phyloP scores from a whole-genome alignment of 1,284 basidiomycete species.

The Rhizoctonia solani region DNA sequence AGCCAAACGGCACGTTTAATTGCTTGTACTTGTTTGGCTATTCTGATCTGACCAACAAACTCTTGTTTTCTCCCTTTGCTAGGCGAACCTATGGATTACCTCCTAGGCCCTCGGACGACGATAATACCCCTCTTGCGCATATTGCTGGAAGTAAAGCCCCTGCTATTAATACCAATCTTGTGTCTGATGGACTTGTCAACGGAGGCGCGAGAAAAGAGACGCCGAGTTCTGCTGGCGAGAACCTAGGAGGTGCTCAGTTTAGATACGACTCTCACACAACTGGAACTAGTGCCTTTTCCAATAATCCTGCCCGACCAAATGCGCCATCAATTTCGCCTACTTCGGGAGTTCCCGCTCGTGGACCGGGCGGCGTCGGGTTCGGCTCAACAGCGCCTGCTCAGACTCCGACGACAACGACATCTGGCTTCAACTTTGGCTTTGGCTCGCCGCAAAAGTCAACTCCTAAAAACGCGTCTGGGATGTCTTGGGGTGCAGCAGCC shows the following conservation, averaged over 20 bases:
- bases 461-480: not conserved
- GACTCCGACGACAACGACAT: not conserved
- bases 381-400: not conserved
- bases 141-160: not conserved
- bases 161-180: not conserved
- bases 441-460: not conserved
- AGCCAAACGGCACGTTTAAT: not conserved
- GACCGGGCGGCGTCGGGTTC: not conserved
- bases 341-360: constrained; percentile 10
- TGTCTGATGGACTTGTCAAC: not conserved
- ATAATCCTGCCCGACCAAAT: not conserved
- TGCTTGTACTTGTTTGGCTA: not conserved
- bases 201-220: not conserved
- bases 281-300: not conserved
- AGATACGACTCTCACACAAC: not conserved
- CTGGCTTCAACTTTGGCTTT: constrained; percentile 6
- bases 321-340: not conserved
- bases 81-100: not conserved
- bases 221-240: not conserved
- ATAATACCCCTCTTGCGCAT: not conserved
- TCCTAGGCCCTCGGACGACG: constrained; percentile 7
- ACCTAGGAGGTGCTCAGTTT: not conserved
- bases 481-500: not conserved
- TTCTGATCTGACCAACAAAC: constrained; percentile 18
- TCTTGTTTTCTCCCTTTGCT: not conserved